Base-by-base conservation (phyloP, 2,329 filamentous ascomycete species). In the Epichloe aotearoae region DNA sequence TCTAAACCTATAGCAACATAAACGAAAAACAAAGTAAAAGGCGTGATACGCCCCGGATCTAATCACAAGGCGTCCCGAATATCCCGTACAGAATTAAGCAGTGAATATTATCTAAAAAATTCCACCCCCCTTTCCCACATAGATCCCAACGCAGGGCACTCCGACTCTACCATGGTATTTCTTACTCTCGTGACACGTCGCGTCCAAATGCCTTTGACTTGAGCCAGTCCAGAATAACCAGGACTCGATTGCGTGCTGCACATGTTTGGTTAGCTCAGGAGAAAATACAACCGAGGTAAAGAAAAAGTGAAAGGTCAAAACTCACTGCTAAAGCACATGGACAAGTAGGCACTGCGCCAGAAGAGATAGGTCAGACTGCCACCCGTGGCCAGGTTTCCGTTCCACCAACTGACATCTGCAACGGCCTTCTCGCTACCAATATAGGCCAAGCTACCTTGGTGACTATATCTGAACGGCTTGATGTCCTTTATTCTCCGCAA, bases 251-350 rank as follows among this genome's bases (percentile, higher is more conserved):
- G 61, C 93, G 88, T 55, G 88, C 88, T 94, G 57, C 45, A 48
- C 38, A 42, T 49, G 26, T 33, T 53, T 52, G 40, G 50, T 57
- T 56, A 60, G 48, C 38, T 58, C 56, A 19, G 4, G 15, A 3
- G 43, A 23, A 33, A 8, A 41, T 34, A 23, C 39, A 12, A 11
- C 34, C 15, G 33, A 15, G 39, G 44, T 17, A 20, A 40, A 17
- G 39, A 42, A 11, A 26, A 26, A 7, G 26, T 17, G 19, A 26
- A 8, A n/a, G 15, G 17, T 3, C 19, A 20, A 50, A 59, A 86
- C 88, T 83, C 79, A 93, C 88, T 90, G 82, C 90, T 97, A 71
- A 98, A 98, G 81, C 91, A 96, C 93, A 98, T 98, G 77, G 88
- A 96, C 68, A 98, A 75, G 70, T 98, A 98, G 50, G 91, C 93